Percentiles rank a stretch among this genome's conserved stretches.
Evolutionary conservation across 2,329 filamentous ascomycete genomes (phyloP).

Genomic region (Hymenoscyphus infarciens): DNA sequence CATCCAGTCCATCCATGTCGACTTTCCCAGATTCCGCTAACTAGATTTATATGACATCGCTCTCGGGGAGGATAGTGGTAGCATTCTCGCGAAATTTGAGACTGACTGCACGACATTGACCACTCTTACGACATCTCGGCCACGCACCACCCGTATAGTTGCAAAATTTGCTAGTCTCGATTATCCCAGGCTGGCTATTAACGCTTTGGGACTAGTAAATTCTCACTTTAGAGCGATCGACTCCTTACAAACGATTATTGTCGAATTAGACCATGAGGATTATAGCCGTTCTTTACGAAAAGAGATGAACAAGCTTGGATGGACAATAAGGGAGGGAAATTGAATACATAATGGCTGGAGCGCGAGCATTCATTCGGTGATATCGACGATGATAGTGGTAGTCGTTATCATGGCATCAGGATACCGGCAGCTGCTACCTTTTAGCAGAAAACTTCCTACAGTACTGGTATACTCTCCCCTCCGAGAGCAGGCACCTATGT

Average conservation of each 20-base stretch:
- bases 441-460: no score
- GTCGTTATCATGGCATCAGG: no score
- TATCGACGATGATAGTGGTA: conserved; percentile 9
- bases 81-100: conserved; percentile 21
- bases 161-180: conserved; percentile 11
- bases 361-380: conserved; percentile 15
- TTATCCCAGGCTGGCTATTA: conserved; percentile 13
- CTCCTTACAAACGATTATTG: conserved; percentile 27
- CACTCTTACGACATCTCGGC: conserved; percentile 18
- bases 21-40: conserved; percentile 21
- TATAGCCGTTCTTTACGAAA: conserved; percentile 20
- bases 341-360: conserved; percentile 17
- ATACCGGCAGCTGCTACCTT: no score
- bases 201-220: conserved; percentile 22
- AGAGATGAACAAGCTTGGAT: conserved; percentile 27
- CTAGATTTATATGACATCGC: conserved; percentile 13
- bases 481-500: no score
- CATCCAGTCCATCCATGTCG: conserved; percentile 21
- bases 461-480: no score
- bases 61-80: conserved; percentile 12
- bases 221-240: conserved; percentile 26
- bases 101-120: conserved; percentile 20
- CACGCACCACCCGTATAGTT: conserved; percentile 10
- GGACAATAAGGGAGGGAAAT: conserved; percentile 21
- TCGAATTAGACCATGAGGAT: conserved; percentile 22